Evolutionary conservation across 495 filamentous ascomycete genomes (phyloP), one percentile per base, ranked within the genome.

Genomic region (Astrothelium subdiscretum): DNA sequence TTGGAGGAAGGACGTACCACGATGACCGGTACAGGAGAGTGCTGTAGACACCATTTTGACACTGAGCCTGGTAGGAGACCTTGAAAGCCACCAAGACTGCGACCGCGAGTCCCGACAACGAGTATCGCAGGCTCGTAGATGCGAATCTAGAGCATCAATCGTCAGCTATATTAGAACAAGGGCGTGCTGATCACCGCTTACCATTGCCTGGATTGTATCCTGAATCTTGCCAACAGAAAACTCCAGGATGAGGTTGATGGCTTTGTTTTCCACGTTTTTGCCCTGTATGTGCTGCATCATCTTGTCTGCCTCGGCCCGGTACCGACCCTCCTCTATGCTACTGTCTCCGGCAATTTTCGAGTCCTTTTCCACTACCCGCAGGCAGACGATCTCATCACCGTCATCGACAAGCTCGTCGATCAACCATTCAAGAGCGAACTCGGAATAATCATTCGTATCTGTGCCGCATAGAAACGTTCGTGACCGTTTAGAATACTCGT

Each of bases 21-120:
- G 38, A 97, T 90, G 1, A 97, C 92, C n/a, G 94, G 94, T 22
- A 98, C 89, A 0, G 94, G 94, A 8, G 90, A 96, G 73, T 95
- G 89, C 71, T 97, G 92, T 13, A 97, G 80, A 67, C 94, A 97
- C 77, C 95, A 98, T 69, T 97, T 96, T 31, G 91, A 96, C 61
- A 97, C 91, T 0, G 91, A 96, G 65, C 90, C 94, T 15, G 87
- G 88, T 31, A 97, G 81, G n/a, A 97, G 80, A 52, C 89, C 88
- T 74, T 96, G 91, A 31, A 97, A 82, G 57, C 94, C 91, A 42
- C 89, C 89, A 5, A 97, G 79, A 58, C 85, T 91, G 59, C 91
- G 84, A 51, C 94, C 94, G 63, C 88, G 82, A 2, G 94, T 97
- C 35, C 94, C 94, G 26, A 98, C 94, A 31, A 98, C 83, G n/a